Percentiles rank a stretch among this genome's conserved stretches.
phyloP scores from a whole-genome alignment of 2,329 filamentous ascomycete genomes.

The Chlorencoelia australis region DNA sequence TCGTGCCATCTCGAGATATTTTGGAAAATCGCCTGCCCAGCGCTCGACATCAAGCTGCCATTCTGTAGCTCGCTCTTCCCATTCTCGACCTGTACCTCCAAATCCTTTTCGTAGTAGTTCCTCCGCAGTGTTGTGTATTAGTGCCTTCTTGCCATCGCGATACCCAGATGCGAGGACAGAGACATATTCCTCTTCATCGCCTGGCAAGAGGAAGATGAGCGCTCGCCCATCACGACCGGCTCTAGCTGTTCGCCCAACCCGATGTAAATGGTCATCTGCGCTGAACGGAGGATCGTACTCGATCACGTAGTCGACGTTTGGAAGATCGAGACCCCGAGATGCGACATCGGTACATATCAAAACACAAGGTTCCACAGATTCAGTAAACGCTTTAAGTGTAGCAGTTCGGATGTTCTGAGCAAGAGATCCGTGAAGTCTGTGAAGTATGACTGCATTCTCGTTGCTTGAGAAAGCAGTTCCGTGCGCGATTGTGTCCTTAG shows the following conservation, averaged over 20 bases:
- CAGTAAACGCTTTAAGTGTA: constrained; percentile 72
- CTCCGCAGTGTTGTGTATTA: constrained; percentile 51
- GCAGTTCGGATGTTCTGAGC: constrained; percentile 79
- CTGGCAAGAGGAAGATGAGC: constrained; percentile 80
- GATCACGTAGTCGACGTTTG: constrained; percentile 86
- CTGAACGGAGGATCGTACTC: constrained; percentile 96
- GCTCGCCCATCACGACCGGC: constrained; percentile 82
- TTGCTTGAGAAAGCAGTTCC: constrained; percentile 64
- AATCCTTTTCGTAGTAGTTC: constrained; percentile 61
- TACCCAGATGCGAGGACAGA: constrained; percentile 35
- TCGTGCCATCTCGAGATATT: constrained; percentile 69
- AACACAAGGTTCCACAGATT: constrained; percentile 64
- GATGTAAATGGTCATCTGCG: constrained; percentile 85
- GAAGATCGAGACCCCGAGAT: constrained; percentile 88
- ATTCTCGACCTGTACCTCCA: constrained; percentile 39
- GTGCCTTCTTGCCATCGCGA: constrained; percentile 48
- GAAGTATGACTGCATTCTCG: constrained; percentile 68
- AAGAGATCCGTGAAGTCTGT: constrained; percentile 86
- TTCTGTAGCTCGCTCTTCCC: constrained; percentile 58
- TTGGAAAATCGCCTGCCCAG: constrained; percentile 52
- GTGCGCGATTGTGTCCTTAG: constrained; percentile 53
- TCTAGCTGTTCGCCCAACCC: constrained; percentile 88
- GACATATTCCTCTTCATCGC: constrained; percentile 86
- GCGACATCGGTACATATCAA: constrained; percentile 93
- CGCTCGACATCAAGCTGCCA: constrained; percentile 57